These are phyloP conservation scores for Fraxinus latifolia DNA, from an alignment of 305 asterid genomes.

Conservation along the genomic window DNA sequence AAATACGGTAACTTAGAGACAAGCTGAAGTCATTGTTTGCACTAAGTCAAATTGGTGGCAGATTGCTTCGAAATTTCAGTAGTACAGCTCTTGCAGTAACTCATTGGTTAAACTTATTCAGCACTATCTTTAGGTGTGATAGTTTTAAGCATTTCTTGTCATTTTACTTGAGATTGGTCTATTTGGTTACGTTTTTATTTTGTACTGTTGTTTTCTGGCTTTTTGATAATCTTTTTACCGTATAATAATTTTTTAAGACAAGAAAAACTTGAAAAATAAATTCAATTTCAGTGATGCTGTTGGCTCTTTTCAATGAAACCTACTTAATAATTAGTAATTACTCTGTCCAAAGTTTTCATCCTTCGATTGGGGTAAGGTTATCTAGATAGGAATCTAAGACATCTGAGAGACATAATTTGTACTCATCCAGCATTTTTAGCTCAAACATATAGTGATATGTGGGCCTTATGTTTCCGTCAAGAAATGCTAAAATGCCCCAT, in stretches of 20 bases:
- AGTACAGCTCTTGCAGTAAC: neutral
- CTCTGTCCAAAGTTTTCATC: neutral
- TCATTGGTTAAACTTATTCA: slow-evolving; percentile 4
- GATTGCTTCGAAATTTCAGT: neutral
- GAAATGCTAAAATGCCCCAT: neutral
- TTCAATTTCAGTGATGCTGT: neutral
- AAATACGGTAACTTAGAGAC: neutral
- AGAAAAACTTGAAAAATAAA: neutral
- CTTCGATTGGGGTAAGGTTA: neutral
- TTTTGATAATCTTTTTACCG: neutral
- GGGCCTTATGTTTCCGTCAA: neutral
- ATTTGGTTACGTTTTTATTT: neutral
- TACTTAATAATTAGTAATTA: neutral
- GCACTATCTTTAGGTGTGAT: neutral
- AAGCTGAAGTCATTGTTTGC: neutral
- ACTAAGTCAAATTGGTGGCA: neutral
- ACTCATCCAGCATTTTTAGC: neutral
- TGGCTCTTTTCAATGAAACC: neutral
- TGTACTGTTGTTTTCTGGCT: neutral
- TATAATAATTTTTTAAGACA: neutral
- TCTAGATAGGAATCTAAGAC: neutral
- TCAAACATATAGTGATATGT: neutral
- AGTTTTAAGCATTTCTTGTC: neutral
- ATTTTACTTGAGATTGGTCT: slow-evolving; percentile 7
- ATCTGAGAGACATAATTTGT: neutral